Base-by-base conservation (phyloP, 2,329 filamentous ascomycete species). In the Elsinoe fawcettii region DNA sequence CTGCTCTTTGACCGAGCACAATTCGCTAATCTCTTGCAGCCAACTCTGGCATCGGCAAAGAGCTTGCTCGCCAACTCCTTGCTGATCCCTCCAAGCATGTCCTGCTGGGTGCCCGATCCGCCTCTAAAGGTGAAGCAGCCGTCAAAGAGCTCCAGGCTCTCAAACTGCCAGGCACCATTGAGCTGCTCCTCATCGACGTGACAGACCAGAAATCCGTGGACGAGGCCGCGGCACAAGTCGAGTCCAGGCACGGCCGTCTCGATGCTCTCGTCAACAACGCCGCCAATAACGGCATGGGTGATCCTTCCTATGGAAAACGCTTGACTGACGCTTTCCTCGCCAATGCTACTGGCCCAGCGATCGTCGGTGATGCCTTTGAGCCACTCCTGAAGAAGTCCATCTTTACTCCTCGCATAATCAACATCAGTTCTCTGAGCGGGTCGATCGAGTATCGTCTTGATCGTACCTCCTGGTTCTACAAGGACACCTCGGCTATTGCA, bases 221-320 rank as follows among this genome's bases (percentile, higher is more conserved):
- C 2, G 30, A 49, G 7, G 66, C 66, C 3, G 66, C 64, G 9
- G 49, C 60, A 12, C 39, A 39, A 12, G 64, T 67, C 27, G 41
- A 62, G 22, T 16, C 34, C 12, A 39, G 55, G 3, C 59, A 65
- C 44, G 63, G 65, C 64, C 67, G 63, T 34, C 64, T 74, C 27
- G 68, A 72, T 54, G 61, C 69, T 5, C 65, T 74, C 1, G 65
- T 73, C 59, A 73, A 73, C 65, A 73, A 73, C 46, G 71, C 71
- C 8, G 72, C 56, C 22, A 63, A 70, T 37, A 64, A 62, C 4
- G 46, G 39, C 39, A 3, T 51, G 1, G 60, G 63, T 20, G 36
- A 59, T 0, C 59, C 60, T 2, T 61, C 63, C 2, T 60, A 68
- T 1, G 65, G 66, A 5, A 60, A 69, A 12, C 56, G 63, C 7